These are phyloP conservation scores for Baudoinia panamericana DNA, from an alignment of 495 filamentous ascomycete species.

Conservation along the genomic window DNA sequence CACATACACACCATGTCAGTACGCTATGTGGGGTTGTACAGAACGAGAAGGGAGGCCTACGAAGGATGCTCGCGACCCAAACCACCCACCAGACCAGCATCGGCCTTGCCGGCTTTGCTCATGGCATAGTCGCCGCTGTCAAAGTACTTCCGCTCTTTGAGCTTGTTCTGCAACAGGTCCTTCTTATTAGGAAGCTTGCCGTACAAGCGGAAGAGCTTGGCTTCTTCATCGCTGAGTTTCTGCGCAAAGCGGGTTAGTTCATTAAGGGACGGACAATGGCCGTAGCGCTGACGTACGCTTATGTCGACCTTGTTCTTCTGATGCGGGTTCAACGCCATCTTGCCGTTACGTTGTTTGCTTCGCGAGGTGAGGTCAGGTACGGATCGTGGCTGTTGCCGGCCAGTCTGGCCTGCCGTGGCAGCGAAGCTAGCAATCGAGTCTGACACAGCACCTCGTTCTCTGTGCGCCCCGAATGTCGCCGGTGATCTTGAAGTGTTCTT, in stretches of 20 bases:
- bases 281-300: slow-evolving; percentile 66
- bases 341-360: not conserved
- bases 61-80: slow-evolving; percentile 90
- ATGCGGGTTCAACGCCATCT: slow-evolving; percentile 62
- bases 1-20: too few relatives aligned
- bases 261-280: too few relatives aligned
- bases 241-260: slow-evolving; percentile 34
- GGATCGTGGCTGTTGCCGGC: not conserved
- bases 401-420: too few relatives aligned
- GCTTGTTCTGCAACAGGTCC: slow-evolving; percentile 93
- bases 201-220: slow-evolving; percentile 88
- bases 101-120: slow-evolving; percentile 93
- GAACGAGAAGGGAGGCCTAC: not conserved
- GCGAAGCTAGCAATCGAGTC: too few relatives aligned
- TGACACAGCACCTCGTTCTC: too few relatives aligned
- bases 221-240: slow-evolving; percentile 83
- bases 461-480: too few relatives aligned
- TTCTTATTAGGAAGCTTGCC: slow-evolving; percentile 93
- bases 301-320: slow-evolving; percentile 96
- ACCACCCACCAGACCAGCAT: slow-evolving; percentile 72
- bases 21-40: not conserved
- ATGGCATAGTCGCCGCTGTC: slow-evolving; percentile 96
- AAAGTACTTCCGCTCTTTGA: slow-evolving; percentile 98
- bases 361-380: not conserved
- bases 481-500: too few relatives aligned